These are phyloP conservation scores for Pouteria glomerata DNA, from an alignment of 148 eudicot genomes.

Conservation along the genomic window DNA sequence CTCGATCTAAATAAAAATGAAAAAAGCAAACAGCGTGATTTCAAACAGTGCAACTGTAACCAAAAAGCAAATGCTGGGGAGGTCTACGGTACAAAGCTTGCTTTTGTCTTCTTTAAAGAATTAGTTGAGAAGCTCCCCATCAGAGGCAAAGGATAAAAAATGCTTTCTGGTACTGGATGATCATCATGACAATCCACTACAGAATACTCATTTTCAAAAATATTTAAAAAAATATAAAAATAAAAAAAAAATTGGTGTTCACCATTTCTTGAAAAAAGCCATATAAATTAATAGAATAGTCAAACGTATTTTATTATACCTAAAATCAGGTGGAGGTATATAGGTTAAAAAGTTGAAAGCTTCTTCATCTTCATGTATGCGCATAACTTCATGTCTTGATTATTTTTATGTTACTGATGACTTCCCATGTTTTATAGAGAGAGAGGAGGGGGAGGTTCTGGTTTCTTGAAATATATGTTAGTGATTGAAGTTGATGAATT, in stretches of 20 bases:
- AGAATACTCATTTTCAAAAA: slow-evolving; percentile 7
- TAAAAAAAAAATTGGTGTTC: background rate
- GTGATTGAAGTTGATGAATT: too few relatives aligned
- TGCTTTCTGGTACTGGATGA: slow-evolving; percentile 12
- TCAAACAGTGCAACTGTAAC: too few relatives aligned
- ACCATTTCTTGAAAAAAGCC: background rate
- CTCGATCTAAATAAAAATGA: too few relatives aligned
- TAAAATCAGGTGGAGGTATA: slow-evolving; percentile 33
- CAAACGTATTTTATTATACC: slow-evolving; percentile 12
- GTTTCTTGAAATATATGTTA: background rate
- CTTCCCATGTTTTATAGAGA: slow-evolving; percentile 16
- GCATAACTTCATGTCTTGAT: slow-evolving; percentile 15
- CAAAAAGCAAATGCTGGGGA: too few relatives aligned
- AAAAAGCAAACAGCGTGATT: too few relatives aligned
- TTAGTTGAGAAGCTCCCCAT: slow-evolving; percentile 18
- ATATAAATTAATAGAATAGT: background rate
- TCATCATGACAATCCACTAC: slow-evolving; percentile 16
- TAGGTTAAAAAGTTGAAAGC: too few relatives aligned
- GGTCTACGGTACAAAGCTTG: too few relatives aligned
- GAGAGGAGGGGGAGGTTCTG: slow-evolving; percentile 7
- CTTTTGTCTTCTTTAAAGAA: too few relatives aligned
- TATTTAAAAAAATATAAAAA: background rate
- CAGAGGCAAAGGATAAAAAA: slow-evolving; percentile 21
- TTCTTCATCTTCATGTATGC: too few relatives aligned
- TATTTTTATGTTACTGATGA: slow-evolving; percentile 1